Evolutionary conservation across 495 filamentous ascomycete genomes (phyloP).

Genomic region (Xylaria longipes): DNA sequence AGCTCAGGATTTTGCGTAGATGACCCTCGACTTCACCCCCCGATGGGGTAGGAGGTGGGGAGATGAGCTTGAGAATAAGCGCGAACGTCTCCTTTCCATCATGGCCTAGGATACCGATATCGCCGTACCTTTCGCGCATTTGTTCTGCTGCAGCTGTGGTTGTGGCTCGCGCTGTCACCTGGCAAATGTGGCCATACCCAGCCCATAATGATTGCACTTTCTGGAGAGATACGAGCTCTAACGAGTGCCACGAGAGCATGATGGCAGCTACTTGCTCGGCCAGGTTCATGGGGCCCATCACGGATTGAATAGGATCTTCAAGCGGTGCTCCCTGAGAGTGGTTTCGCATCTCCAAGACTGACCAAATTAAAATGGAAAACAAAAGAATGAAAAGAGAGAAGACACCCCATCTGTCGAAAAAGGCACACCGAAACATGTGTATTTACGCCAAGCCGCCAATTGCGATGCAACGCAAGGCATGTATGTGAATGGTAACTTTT

Average conservation of each 20-base stretch:
- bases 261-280: conserved; percentile 33
- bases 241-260: conserved; percentile 38
- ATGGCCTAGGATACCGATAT: conserved; percentile 2
- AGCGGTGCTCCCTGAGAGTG: neutral
- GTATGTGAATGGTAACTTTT: neutral
- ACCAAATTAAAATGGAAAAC: conserved; percentile 4
- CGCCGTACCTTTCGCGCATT: conserved; percentile 25
- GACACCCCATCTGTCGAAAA: neutral
- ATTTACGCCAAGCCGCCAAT: neutral
- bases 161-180: conserved; percentile 40
- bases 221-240: conserved; percentile 38
- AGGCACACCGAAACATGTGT: neutral
- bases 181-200: conserved; percentile 53
- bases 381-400: conserved; percentile 12
- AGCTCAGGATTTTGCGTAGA: conserved; percentile 55
- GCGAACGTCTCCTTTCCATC: conserved; percentile 23
- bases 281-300: conserved; percentile 24
- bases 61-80: conserved; percentile 51
- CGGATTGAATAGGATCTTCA: neutral
- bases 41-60: conserved; percentile 33
- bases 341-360: neutral
- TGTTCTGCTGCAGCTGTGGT: conserved; percentile 22
- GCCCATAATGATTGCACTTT: conserved; percentile 51
- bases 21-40: conserved; percentile 46
- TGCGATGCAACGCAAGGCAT: neutral